Evolutionary conservation across 1,139 yeast genomes (phyloP), one percentile per base, ranked within the genome.

Genomic region (Pichia sp.): DNA sequence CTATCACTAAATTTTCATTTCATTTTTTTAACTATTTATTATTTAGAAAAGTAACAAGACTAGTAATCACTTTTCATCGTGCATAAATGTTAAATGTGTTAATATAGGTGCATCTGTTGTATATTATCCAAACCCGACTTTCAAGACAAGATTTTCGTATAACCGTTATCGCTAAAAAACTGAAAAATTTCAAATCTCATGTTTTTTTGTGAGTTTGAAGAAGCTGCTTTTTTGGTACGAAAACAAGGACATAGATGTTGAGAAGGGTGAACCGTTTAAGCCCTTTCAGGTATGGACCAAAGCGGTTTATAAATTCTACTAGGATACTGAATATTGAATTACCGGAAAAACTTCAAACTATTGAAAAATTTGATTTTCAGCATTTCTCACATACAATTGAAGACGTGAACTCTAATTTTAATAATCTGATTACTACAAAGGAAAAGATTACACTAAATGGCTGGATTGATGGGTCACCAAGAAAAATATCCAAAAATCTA

Each of bases 401-500:
- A 0, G 46, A 54, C 8, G 56, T 66, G 6, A 43, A 52, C 33
- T 8, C 33, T 2, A 27, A 40, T 2, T 29, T 43, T n/a, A 36
- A 39, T 2, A 29, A 16, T 16, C 23, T 16, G 23, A 16, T 16
- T 16, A 16, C 23, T 16, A 16, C 23, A 16, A 16, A 16, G 23
- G 23, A 16, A 16, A 16, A 16, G 23, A 16, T 16, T 1, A 56
- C 61, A 1, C 55, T 85, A 27, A 75, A 84, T 55, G 97, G 97
- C 0, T 94, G 95, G 85, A 73, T 90, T 28, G 79, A 86, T 56
- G 71, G 75, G 36, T 81, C 81, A 53, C 92, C 95, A 0, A 73
- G 76, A 61, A 72, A 76, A 66, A 63, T 80, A 27, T 73, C 81
- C n/a, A 76, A 75, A 45, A 63, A 64, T 10, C 63, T 81, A 38